Conservation (phyloP, 2,329 filamentous ascomycete genomes). For the Cadophora luteo-olivacea region DNA sequence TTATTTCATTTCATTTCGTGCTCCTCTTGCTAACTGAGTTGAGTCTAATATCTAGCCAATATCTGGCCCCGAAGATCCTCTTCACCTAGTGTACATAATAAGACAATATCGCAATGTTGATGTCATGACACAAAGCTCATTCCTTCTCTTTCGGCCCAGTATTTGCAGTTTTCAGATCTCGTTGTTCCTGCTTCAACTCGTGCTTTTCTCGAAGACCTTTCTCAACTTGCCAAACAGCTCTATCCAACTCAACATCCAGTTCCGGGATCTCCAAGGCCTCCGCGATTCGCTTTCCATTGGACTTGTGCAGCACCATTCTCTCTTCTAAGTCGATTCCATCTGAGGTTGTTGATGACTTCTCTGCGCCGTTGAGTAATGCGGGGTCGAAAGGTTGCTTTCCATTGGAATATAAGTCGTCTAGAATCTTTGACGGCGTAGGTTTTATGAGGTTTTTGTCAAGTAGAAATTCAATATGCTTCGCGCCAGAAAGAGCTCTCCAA, state of each 20-base stretch:
- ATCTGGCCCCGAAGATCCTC: background rate
- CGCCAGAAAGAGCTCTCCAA: conserved; percentile 85
- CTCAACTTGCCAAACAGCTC: conserved; percentile 78
- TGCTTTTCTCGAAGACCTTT: conserved; percentile 42
- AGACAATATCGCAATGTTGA: background rate
- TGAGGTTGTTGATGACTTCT: conserved; percentile 28
- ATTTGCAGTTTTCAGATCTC: conserved; percentile 31
- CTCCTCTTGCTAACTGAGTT: conserved; percentile 17
- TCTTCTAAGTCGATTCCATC: conserved; percentile 41
- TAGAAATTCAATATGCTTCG: conserved; percentile 84
- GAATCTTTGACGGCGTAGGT: conserved; percentile 66
- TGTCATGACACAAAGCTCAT: conserved; percentile 15
- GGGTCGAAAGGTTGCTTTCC: conserved; percentile 34
- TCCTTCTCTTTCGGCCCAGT: conserved; percentile 31
- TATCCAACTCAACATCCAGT: conserved; percentile 74
- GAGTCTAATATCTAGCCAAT: conserved; percentile 22
- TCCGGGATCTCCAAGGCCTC: conserved; percentile 71
- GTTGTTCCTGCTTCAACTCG: conserved; percentile 38
- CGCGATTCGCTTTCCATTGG: conserved; percentile 63
- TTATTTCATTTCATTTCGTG: conserved; percentile 9
- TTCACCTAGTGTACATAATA: conserved; percentile 5
- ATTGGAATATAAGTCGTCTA: conserved; percentile 75
- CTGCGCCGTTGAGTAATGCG: background rate
- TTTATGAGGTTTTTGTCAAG: conserved; percentile 74
- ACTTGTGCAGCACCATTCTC: conserved; percentile 53